Percentiles rank a stretch among this genome's conserved stretches.
These are phyloP conservation scores for Asterophora lycoperdoides DNA, from an alignment of 768 basidiomycete genomes.

Conservation along the genomic window DNA sequence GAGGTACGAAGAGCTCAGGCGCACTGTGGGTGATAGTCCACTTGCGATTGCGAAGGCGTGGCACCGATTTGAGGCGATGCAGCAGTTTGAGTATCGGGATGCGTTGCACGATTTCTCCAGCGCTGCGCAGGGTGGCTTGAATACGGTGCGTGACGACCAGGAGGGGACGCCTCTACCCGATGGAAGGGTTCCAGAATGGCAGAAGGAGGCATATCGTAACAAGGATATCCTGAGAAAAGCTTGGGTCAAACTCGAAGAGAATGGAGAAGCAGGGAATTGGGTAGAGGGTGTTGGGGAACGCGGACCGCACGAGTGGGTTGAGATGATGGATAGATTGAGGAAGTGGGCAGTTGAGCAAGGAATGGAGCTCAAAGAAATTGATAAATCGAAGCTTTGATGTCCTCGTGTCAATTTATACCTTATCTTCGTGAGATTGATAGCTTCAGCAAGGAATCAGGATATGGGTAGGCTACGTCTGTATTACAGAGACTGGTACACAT, in stretches of 20 bases:
- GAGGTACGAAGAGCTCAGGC: conserved; percentile 42
- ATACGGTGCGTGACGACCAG: conserved; percentile 2
- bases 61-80: conserved; percentile 45
- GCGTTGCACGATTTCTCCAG: conserved; percentile 42
- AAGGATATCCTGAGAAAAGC: conserved; percentile 44
- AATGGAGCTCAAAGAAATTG: conserved; percentile 3
- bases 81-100: conserved; percentile 70
- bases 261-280: conserved; percentile 57
- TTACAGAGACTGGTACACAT: too few relatives aligned
- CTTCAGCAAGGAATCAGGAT: too few relatives aligned
- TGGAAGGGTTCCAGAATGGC: conserved; percentile 48
- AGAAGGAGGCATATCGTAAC: conserved; percentile 47
- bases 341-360: conserved; percentile 25
- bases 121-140: conserved; percentile 21
- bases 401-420: too few relatives aligned
- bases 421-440: too few relatives aligned
- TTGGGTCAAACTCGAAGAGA: conserved; percentile 56
- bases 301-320: conserved; percentile 59
- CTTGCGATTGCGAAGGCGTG: conserved; percentile 48
- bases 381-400: conserved; percentile 12
- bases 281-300: conserved; percentile 58
- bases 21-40: conserved; percentile 29
- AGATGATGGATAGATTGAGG: conserved; percentile 33
- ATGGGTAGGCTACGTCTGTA: too few relatives aligned
- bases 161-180: background rate